Evolutionary conservation across 345 rosid genomes (phyloP), one percentile per base, ranked within the genome.

Genomic region (Brassica carinata): DNA sequence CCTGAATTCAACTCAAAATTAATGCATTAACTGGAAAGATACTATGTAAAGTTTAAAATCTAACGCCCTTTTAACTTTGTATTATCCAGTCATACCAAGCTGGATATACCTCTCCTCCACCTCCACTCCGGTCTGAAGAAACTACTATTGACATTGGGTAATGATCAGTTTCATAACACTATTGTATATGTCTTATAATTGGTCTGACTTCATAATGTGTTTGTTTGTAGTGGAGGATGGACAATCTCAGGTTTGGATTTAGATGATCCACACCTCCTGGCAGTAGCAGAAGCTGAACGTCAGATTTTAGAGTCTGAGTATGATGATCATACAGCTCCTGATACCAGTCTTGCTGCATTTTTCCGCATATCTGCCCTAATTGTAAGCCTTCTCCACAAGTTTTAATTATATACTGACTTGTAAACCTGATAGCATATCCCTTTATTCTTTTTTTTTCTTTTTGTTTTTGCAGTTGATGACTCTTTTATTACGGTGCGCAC

Each of bases 241-340:
- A 93, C 91, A 51, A 86, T 93, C 67, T 90, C 97, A 27, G 99
- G 98, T 71, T 69, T 92, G 83, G 95, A 93, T 82, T 74, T 93
- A 77, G 84, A 77, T n/a, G 97, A 96, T 83, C 97, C 96, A 83
- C 99, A 86, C 72, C 84, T 93, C 65, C 69, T 92, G 73, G 97
- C 95, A 27, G 91, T 96, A 26, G 95, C 97, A 17, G 97, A 96
- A 87, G 95, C 97, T 17, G 99, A 96, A 74, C 92, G 87, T 5
- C 95, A 92, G 83, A 84, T 96, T 83, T 76, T 93, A 79, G 98
- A 96, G 83, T 84, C 87, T 2, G 98, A 94, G 31, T 90, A 96
- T 82, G 94, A 91, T 71, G 99, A 93, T 53, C 90, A 90, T 85
- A 88, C 94, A 64, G 84, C 89, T 79, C 86, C 93, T 80, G 92